Base-by-base conservation (phyloP, 2,329 filamentous ascomycete species). In the Fusarium bactridioides region DNA sequence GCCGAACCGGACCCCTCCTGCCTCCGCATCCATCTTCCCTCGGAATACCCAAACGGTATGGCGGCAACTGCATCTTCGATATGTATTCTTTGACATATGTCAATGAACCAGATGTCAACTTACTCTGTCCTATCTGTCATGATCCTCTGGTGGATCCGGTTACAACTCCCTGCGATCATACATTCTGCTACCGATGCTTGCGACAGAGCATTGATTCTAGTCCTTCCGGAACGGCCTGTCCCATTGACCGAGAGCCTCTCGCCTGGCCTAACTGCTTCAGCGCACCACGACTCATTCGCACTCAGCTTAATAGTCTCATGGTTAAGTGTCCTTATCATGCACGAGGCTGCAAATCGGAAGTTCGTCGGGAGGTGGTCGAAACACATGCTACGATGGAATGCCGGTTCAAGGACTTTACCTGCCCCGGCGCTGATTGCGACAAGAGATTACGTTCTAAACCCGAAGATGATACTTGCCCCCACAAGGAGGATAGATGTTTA, bases 131-230 rank as follows among this genome's bases (percentile, higher is more conserved):
- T 7, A 86, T 89, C 67, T 92, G 90, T 80, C 88, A 88, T 73
- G 85, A 88, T 16, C 87, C 90, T 7, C 84, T 92, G 45, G 82
- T 91, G 53, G 84, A 87, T 19, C 89, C 90, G 1, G 83, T 90
- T 53, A 90, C 89, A 45, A 91, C 89, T 2, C 82, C 83, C 12
- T 92, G 90, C 79, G 88, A 90, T 64, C 90, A 92, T 78, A 90
- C 89, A 18, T 92, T 92, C 77, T 92, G 90, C 75, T 85, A 86
- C 57, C 82, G 83, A 9, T 92, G 90, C 76, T 82, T 91, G 56
- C 81, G 82, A 33, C 77, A 82, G 37, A 82, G 82, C 73, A 82
- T 83, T 51, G 77, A 81, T 16, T 82, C 81, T 5, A 83, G 82
- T 47, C 82, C 82, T 11, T 81, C 82, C 3, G 81, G 82, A 10